These are phyloP conservation scores for Austroboletus novae-zelandiae DNA, from an alignment of 1,284 basidiomycete species.

Conservation along the genomic window DNA sequence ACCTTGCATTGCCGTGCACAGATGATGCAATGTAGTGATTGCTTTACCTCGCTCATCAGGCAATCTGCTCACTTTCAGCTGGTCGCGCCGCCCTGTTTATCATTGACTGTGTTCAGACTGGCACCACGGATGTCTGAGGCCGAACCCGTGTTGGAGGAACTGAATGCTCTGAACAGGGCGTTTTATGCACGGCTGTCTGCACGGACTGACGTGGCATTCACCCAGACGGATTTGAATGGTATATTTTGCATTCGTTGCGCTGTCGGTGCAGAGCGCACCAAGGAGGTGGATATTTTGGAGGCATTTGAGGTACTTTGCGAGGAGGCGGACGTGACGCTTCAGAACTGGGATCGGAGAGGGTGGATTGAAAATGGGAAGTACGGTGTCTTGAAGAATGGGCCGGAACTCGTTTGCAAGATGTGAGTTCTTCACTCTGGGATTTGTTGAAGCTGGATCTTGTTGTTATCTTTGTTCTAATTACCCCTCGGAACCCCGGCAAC, in stretches of 20 bases:
- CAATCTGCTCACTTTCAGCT: conserved; percentile 52
- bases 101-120: conserved; percentile 78
- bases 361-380: no score
- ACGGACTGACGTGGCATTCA: conserved; percentile 69
- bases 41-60: conserved; percentile 60
- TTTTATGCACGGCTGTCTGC: conserved; percentile 59
- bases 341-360: conserved; percentile 21
- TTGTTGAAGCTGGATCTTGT: no score
- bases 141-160: conserved; percentile 18
- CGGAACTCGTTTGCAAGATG: no score
- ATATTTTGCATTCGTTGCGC: conserved; percentile 74
- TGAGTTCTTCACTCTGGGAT: no score
- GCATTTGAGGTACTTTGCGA: conserved; percentile 57
- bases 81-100: conserved; percentile 60
- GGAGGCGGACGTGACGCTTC: conserved; percentile 45
- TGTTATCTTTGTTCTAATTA: no score
- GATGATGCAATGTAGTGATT: conserved; percentile 62
- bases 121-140: conserved; percentile 26
- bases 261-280: conserved; percentile 68
- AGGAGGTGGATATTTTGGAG: conserved; percentile 58
- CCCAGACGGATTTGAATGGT: conserved; percentile 73
- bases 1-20: conserved; percentile 27
- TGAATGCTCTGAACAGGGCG: conserved; percentile 68
- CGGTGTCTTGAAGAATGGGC: no score
- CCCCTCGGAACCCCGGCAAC: no score